These are phyloP conservation scores for Esteya vermicola DNA, from an alignment of 2,329 filamentous ascomycete genomes.

Conservation along the genomic window DNA sequence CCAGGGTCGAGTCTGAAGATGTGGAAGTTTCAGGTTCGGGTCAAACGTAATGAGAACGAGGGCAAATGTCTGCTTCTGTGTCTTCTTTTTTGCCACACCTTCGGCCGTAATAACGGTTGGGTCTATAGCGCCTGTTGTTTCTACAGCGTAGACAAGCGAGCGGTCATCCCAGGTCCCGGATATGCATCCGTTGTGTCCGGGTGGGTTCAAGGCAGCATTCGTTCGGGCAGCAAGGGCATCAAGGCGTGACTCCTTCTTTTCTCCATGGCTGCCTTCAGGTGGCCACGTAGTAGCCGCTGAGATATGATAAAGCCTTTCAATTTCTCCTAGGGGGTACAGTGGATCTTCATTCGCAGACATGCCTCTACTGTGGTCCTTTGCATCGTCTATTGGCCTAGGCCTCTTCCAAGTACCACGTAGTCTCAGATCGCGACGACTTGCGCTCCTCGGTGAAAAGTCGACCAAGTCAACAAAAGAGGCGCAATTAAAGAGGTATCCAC, in stretches of 20 bases:
- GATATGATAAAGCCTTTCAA: conserved; percentile 13
- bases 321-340: conserved; percentile 11
- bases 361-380: no score
- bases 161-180: conserved; percentile 31
- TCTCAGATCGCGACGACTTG: no score
- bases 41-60: conserved; percentile 30
- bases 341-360: no score
- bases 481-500: conserved; percentile 37
- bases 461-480: conserved; percentile 46
- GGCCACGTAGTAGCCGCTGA: conserved; percentile 21
- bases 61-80: conserved; percentile 7
- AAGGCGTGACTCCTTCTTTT: conserved; percentile 12
- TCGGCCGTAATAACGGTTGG: no score
- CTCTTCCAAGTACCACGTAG: no score
- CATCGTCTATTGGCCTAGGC: no score
- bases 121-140: no score
- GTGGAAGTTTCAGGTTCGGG: conserved; percentile 16
- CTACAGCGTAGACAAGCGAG: conserved; percentile 29
- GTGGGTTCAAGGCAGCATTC: conserved; percentile 25
- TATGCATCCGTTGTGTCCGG: conserved; percentile 19
- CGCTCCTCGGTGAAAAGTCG: conserved; percentile 29
- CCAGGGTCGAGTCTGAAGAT: background rate
- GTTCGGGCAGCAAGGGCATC: conserved; percentile 21
- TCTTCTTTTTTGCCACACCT: background rate
- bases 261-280: conserved; percentile 8